Base-by-base conservation (phyloP, 2,329 filamentous ascomycete genomes). In the Periconia digitata region DNA sequence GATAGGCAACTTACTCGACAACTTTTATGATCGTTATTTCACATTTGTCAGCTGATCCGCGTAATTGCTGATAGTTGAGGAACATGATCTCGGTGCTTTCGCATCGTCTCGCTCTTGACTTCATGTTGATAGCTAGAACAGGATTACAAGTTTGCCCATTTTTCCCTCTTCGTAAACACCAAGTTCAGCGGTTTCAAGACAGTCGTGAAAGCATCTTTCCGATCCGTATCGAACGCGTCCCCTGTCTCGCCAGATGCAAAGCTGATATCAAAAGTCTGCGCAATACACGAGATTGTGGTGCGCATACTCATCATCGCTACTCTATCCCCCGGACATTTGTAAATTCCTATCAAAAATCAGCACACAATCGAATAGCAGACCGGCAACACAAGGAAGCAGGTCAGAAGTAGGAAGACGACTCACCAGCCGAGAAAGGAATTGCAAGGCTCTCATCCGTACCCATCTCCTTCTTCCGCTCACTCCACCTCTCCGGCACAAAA, bases 151-250 rank as follows among this genome's bases (percentile, higher is more conserved):
- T n/a, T n/a, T n/a, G n/a, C n/a, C n/a, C n/a, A 32, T 15, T 12
- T 32, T 32, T 32, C 27, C n/a, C 27, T 32, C 27, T 32, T 32
- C 3, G 20, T 56, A 22, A 64, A 60, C n/a, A 50, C 27, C 22
- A 62, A 21, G 21, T 60, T 45, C 8, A 70, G 48, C 22, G 64
- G 59, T n/a, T 58, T 56, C 12, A 66, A 47, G 15, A 54, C 57
- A 27, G 60, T 55, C 0, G 62, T 51, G 20, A 57, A 54, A 2
- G 48, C 55, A 13, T 54, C 55, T 40, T 53, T 24, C 22, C 41
- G 18, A 23, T 58, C 50, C 62, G 56, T 53, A 40, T 55, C 55
- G n/a, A 63, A 64, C 7, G 24, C 35, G 21, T 56, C 53, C 1
- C 60, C 56, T 10, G 55, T 59, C 47, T 64, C 60, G 8, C 53